A percentile compares a stretch with the other conserved stretches of the same genome.
These are phyloP conservation scores for Gaeumannomyces tritici DNA, from an alignment of 2,329 filamentous ascomycete genomes.

Conservation along the genomic window DNA sequence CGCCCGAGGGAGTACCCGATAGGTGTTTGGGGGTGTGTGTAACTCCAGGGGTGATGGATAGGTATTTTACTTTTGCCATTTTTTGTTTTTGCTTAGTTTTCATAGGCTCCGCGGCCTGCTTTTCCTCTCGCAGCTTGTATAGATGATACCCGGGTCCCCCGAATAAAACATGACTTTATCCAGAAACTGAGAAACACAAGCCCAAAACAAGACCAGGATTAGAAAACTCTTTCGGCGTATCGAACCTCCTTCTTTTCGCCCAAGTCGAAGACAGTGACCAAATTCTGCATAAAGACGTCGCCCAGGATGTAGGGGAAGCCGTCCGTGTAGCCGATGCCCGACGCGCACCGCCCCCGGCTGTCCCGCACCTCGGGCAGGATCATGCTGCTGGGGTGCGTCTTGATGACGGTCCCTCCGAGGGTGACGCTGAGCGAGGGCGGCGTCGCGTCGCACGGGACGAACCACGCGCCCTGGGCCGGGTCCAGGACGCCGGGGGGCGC, in stretches of 20 bases:
- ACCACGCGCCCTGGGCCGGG: conserved; percentile 13
- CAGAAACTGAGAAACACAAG: no score
- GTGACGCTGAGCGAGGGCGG: conserved; percentile 18
- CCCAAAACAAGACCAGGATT: no score
- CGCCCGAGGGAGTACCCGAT: no score
- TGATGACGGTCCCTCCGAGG: conserved; percentile 18
- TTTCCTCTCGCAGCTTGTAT: no score
- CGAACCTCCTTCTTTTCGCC: conserved; percentile 20
- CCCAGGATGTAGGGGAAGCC: conserved; percentile 12
- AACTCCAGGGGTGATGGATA: no score
- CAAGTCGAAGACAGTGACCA: conserved; percentile 19
- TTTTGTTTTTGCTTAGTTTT: no score
- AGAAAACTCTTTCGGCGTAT: conserved; percentile 14
- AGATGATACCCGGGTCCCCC: no score
- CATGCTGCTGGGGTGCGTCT: conserved; percentile 20
- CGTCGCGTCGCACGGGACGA: conserved; percentile 17
- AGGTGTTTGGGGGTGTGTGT: no score
- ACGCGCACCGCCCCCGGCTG: conserved; percentile 15
- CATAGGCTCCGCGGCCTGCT: no score
- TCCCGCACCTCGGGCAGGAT: conserved; percentile 18
- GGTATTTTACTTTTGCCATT: no score
- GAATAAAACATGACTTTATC: no score
- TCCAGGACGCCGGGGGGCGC: conserved; percentile 13
- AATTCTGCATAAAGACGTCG: conserved; percentile 15
- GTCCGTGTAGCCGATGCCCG: conserved; percentile 12